Base-by-base conservation (phyloP, 257 asterid genomes). In the Eustoma russellianum region DNA sequence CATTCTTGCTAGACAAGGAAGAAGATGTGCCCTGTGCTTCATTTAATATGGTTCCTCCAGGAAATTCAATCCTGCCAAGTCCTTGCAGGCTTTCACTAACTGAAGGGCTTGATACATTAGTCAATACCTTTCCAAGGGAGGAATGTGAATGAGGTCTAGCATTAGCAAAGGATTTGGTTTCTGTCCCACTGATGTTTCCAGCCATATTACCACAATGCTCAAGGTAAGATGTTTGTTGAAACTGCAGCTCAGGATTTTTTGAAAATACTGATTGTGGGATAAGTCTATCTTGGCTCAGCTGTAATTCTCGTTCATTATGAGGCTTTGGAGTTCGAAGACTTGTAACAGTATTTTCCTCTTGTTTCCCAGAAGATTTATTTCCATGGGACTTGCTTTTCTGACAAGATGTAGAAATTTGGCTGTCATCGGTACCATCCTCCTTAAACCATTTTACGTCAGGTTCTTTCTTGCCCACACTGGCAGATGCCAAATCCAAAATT, bases 41-140 rank as follows among this genome's bases (percentile, higher is more conserved):
- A 52, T 66, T 53, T 48, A 78, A 51, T 62, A 46, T 71, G 48
- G 43, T 56, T 64, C 67, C 75, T 61, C 47, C 70, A 33, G 52
- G 66, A 61, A 69, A 67, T 56, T 73, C 83, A 61, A 44, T 53
- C 59, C 59, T 46, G 63, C 60, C 15, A 56, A 59, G 59, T 41
- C 67, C 58, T 61, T 63, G 59, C 38, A 65, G 38, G 53, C 59
- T 63, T 38, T 38, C 43, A 69, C 66, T 55, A 24, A 56, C 47
- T 59, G 82, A 33, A 62, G 66, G 91, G 59, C 51, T 57, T 55
- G 79, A 61, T 44, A 66, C 17, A 71, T 69, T 75, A 54, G 69
- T 66, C n/a, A 65, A 35, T 17, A 58, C 60, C 44, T 65, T 70
- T 18, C 64, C 82, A 18, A 76, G 55, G 60, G 57, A 65, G 48